phyloP scores from a whole-genome alignment of 176 grass and related monocot genomes.

The Lolium rigidum region DNA sequence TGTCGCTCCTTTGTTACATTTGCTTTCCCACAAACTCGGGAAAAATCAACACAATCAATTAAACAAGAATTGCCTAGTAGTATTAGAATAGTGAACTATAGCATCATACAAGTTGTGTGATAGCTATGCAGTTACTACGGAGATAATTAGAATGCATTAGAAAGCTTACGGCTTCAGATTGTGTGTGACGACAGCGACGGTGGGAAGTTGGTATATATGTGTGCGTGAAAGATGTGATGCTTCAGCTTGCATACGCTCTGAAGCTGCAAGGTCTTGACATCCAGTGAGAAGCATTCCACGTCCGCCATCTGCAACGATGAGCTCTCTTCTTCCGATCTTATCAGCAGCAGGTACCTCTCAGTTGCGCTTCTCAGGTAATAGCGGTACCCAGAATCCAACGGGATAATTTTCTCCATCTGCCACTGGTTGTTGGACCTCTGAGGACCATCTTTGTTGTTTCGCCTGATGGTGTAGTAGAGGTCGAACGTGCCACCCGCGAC shows the following conservation, averaged over 20 bases:
- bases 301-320: background rate
- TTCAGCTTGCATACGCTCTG: constrained; percentile 42
- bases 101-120: background rate
- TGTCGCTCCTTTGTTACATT: background rate
- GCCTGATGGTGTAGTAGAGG: constrained; percentile 37
- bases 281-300: constrained; percentile 50
- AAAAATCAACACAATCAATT: background rate
- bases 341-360: constrained; percentile 42
- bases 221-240: constrained; percentile 13
- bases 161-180: constrained; percentile 30
- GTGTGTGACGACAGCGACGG: constrained; percentile 25
- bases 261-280: constrained; percentile 39
- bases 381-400: constrained; percentile 38
- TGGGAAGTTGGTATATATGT: constrained; percentile 49
- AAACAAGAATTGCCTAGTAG: background rate
- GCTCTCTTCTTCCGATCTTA: constrained; percentile 27
- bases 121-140: background rate
- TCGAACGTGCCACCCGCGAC: constrained; percentile 17
- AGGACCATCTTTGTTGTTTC: background rate
- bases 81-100: background rate
- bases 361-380: constrained; percentile 42
- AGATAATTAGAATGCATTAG: constrained; percentile 1
- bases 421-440: background rate
- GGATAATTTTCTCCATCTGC: constrained; percentile 44
- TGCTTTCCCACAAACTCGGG: background rate